These are phyloP conservation scores for Amylostereum areolatum DNA, from an alignment of 1,284 basidiomycete genomes.

Conservation along the genomic window DNA sequence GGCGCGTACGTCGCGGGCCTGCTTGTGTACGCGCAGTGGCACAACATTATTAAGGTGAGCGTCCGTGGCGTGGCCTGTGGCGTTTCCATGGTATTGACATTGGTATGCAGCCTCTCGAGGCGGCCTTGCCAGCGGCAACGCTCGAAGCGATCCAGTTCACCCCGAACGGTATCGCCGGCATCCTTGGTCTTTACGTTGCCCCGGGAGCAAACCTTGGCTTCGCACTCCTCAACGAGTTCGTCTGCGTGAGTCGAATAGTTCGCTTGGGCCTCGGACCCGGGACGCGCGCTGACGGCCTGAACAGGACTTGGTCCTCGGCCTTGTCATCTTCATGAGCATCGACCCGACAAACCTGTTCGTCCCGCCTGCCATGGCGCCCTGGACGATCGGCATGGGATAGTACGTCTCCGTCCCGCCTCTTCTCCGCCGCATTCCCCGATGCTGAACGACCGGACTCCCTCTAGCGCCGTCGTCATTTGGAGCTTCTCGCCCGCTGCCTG, in stretches of 20 bases:
- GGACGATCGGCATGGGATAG: constrained; percentile 49
- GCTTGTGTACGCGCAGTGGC: constrained; percentile 55
- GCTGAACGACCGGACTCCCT: too few species aligned
- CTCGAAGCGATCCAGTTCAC: constrained; percentile 41
- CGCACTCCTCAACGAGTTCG: constrained; percentile 57
- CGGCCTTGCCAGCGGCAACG: constrained; percentile 28
- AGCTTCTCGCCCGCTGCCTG: constrained; percentile 41
- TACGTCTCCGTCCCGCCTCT: too few species aligned
- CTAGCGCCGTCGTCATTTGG: constrained; percentile 50
- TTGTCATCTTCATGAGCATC: constrained; percentile 45
- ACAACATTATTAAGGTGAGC: constrained; percentile 34
- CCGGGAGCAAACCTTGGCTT: constrained; percentile 41
- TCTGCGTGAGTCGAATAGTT: constrained; percentile 36
- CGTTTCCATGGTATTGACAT: neutral
- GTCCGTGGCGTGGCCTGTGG: too few species aligned
- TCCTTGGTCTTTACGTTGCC: constrained; percentile 44
- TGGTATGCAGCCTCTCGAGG: constrained; percentile 24
- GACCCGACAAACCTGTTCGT: constrained; percentile 56
- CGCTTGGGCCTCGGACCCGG: constrained; percentile 1
- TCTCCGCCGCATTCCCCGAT: too few species aligned
- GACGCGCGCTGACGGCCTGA: neutral
- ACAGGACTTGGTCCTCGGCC: constrained; percentile 58
- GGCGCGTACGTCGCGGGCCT: constrained; percentile 51
- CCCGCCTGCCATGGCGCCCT: constrained; percentile 41
- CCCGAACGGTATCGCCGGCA: constrained; percentile 48